Conservation (phyloP, 164 flowering plant species). For the Vitis labrusca region DNA sequence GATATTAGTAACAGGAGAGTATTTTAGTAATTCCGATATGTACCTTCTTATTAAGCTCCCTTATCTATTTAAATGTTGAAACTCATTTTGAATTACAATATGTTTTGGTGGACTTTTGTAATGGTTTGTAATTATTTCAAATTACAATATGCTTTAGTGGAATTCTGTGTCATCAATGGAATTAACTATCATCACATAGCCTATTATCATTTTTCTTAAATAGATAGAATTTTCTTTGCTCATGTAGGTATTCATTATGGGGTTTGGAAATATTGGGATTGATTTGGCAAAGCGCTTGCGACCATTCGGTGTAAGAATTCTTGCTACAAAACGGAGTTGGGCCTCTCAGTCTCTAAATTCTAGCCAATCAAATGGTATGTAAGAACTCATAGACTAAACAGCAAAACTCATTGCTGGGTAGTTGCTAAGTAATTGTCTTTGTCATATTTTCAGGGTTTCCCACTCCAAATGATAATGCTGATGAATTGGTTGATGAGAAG, state of each 20-base stretch:
- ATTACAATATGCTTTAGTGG: no score
- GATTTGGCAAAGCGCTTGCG: conserved; percentile 81
- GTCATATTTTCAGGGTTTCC: conserved; percentile 20
- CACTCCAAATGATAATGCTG: conserved; percentile 22
- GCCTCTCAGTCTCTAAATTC: conserved; percentile 20
- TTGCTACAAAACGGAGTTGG: conserved; percentile 93
- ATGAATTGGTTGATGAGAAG: conserved; percentile 72
- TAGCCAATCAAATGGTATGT: conserved; percentile 37
- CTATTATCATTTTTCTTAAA: not conserved
- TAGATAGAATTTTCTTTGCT: not conserved
- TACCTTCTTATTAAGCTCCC: no score
- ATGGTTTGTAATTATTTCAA: no score
- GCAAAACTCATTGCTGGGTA: not conserved
- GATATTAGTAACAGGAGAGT: no score
- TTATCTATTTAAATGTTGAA: no score
- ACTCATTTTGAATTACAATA: no score
- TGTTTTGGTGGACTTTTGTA: no score
- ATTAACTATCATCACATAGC: no score
- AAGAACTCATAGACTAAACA: not conserved
- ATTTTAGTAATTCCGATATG: no score
- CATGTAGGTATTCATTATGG: conserved; percentile 79
- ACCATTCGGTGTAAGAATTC: conserved; percentile 83
- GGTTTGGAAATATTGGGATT: conserved; percentile 81
- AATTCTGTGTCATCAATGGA: no score
- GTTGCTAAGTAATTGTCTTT: conserved; percentile 7